A percentile compares a stretch with the other conserved stretches of the same genome.
phyloP scores from a whole-genome alignment of 2,329 filamentous ascomycete species.

The Colletotrichum salicis region DNA sequence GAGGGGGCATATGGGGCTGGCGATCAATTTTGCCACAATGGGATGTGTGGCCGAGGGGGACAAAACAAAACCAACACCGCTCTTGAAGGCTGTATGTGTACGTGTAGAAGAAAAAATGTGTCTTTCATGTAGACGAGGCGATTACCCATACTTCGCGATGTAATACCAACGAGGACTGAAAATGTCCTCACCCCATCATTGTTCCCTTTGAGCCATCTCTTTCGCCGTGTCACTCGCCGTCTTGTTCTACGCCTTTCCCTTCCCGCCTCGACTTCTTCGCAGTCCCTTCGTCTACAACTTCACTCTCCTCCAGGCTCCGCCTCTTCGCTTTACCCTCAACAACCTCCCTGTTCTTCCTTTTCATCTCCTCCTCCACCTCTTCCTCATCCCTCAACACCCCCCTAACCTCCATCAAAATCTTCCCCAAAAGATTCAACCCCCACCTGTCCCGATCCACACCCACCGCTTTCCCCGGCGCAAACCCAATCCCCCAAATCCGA shows the following conservation, averaged over 20 bases:
- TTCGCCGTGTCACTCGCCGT: not conserved
- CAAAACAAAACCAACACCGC: constrained; percentile 29
- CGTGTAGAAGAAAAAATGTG: constrained; percentile 27
- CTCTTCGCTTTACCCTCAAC: not conserved
- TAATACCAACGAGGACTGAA: constrained; percentile 30
- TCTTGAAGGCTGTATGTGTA: constrained; percentile 34
- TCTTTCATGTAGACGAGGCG: not conserved
- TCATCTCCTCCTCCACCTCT: not conserved
- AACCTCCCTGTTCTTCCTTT: not conserved
- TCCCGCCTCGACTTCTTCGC: not conserved
- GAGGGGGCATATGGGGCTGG: constrained; percentile 30
- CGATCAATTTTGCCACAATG: constrained; percentile 20
- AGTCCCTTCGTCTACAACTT: not conserved
- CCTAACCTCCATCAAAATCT: constrained; percentile 69
- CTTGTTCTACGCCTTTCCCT: not conserved
- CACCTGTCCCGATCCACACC: constrained; percentile 58
- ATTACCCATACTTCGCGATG: constrained; percentile 30
- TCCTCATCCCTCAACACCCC: constrained; percentile 58
- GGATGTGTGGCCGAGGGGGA: constrained; percentile 2
- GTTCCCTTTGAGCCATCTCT: no score
- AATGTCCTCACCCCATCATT: constrained; percentile 5
- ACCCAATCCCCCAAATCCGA: constrained; percentile 75
- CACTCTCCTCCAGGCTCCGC: not conserved
- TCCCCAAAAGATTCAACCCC: constrained; percentile 74
- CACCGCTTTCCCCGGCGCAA: constrained; percentile 58